These are phyloP conservation scores for Lycium ferocissimum DNA, from an alignment of 257 asterid genomes.

Conservation along the genomic window DNA sequence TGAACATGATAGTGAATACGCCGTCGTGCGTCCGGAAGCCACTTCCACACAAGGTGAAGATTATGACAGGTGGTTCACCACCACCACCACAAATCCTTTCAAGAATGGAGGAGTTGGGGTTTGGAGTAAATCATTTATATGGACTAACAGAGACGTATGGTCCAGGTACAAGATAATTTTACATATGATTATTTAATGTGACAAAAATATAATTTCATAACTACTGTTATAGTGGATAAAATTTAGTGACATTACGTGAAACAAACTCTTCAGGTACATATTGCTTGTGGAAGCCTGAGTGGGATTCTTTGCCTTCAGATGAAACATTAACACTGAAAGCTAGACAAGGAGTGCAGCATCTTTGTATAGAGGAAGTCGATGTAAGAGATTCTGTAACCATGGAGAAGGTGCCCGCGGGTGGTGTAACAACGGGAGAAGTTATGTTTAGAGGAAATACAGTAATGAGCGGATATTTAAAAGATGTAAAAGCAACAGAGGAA, in stretches of 20 bases:
- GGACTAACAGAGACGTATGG: conserved; percentile 20
- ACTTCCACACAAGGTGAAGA: conserved; percentile 15
- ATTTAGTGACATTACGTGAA: neutral
- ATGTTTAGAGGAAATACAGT: conserved; percentile 25
- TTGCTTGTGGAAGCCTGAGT: conserved; percentile 29
- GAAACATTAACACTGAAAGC: conserved; percentile 9
- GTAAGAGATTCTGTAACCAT: conserved; percentile 22
- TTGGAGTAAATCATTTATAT: neutral
- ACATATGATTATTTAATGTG: neutral
- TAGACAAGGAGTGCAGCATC: conserved; percentile 23
- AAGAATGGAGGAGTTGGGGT: conserved; percentile 23
- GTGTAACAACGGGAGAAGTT: conserved; percentile 13
- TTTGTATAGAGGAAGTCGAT: conserved; percentile 25
- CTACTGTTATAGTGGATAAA: neutral
- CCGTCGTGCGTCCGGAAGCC: neutral
- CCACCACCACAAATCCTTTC: conserved; percentile 22
- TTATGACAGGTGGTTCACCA: conserved; percentile 12
- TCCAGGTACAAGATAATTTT: neutral
- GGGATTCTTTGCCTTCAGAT: conserved; percentile 27
- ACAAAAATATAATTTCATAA: neutral
- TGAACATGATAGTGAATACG: conserved; percentile 12
- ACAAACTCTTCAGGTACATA: conserved; percentile 8
- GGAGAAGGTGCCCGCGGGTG: conserved; percentile 10
- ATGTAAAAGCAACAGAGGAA: neutral
- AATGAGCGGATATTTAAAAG: neutral